phyloP scores from a whole-genome alignment of 2,329 filamentous ascomycete genomes.

The Trichoderma asperellum region DNA sequence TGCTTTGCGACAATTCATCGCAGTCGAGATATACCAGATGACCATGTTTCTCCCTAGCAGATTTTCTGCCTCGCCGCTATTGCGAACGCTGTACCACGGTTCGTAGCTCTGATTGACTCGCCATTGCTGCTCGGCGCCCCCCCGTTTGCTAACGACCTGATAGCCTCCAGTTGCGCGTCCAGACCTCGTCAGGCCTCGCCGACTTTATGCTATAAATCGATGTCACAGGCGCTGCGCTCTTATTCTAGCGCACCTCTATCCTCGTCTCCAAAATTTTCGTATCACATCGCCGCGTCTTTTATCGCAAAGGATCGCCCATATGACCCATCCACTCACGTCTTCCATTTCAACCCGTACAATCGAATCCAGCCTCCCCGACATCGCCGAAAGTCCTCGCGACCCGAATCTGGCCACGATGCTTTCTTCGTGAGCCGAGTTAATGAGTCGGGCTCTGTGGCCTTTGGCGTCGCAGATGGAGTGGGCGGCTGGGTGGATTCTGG shows the following conservation, averaged over 20 bases:
- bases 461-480: conserved; percentile 92
- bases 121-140: background rate
- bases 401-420: conserved; percentile 88
- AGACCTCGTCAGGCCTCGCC: conserved; percentile 28
- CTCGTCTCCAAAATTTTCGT: conserved; percentile 55
- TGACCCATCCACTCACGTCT: conserved; percentile 69
- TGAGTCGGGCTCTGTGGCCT: conserved; percentile 70
- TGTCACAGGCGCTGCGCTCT: background rate
- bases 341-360: conserved; percentile 71
- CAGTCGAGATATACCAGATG: conserved; percentile 26
- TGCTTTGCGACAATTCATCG: conserved; percentile 23
- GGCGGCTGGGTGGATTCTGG: conserved; percentile 93
- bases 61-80: conserved; percentile 31
- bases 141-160: background rate
- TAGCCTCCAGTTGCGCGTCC: conserved; percentile 14
- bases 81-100: conserved; percentile 31
- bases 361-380: conserved; percentile 55
- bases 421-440: conserved; percentile 90
- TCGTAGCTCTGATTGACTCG: conserved; percentile 3
- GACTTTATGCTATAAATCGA: background rate
- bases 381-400: conserved; percentile 52
- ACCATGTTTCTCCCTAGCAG: conserved; percentile 31
- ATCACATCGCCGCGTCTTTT: conserved; percentile 74
- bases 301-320: conserved; percentile 72
- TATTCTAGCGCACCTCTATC: conserved; percentile 36